Evolutionary conservation across 108 stramenopile species (phyloP), one percentile per base, ranked within the genome.

Genomic region (Bacterosira constricta): DNA sequence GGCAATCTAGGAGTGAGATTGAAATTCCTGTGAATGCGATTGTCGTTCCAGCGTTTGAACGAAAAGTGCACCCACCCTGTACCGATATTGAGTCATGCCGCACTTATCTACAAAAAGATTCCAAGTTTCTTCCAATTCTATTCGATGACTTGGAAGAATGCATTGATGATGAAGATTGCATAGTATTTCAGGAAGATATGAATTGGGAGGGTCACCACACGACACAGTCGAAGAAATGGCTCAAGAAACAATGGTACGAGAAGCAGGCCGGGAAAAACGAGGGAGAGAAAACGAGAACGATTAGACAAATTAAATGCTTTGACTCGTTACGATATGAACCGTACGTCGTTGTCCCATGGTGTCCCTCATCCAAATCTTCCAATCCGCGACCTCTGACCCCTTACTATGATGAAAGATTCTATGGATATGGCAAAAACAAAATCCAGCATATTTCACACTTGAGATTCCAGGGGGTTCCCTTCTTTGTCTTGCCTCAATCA

Each of bases 361-460:
- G 92, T 78, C 83, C 89, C 12, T 25, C 66, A 32, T 64, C 66
- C 20, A 30, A 45, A 58, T 38, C 46, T 0, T 42, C 57, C 10
- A 59, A 67, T 20, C 74, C 67, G 10, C 51, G 49, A 31, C 71
- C 79, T 39, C 25, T 82, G 27, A 66, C 89, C 8, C 88, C 86
- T 4, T 91, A 92, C 64, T 96, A 93, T 69, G 95, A 96, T 59
- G 95, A 96, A 69, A 76, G 95, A 50, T 96, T 96, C 58, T 71
- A 83, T 56, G 86, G 92, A 8, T 96, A 96, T 63, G 95, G 95
- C 32, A 96, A 96, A 66, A 96, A 96, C 76, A 96, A 96, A 58
- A 93, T 96, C 63, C 80, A 90, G 57, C 77, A 88, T 64, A 75
- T 95, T 35, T 83, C 87, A 1, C 91, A 92, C 65, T 64, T 95